Evolutionary conservation across 2,329 filamentous ascomycete genomes (phyloP).

Genomic region (Aspergillus sp.): DNA sequence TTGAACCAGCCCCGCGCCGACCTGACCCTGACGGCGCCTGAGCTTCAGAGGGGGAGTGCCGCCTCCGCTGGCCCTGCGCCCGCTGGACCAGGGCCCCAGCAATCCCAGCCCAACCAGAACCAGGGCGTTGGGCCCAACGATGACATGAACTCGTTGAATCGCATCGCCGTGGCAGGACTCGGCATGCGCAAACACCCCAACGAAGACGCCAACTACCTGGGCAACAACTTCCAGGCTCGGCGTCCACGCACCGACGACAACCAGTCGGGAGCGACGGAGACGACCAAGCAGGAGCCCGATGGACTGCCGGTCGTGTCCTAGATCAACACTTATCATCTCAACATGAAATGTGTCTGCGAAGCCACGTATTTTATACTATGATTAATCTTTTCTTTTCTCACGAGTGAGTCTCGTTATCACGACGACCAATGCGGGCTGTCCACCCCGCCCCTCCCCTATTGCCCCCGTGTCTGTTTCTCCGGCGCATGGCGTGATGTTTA

Average conservation of each 20-base stretch:
- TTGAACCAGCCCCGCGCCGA: conserved; percentile 55
- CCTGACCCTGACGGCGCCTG: conserved; percentile 27
- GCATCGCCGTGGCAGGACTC: conserved; percentile 42
- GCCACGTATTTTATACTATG: background rate
- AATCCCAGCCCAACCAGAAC: conserved; percentile 25
- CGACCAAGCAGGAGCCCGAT: conserved; percentile 27
- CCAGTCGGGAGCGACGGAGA: conserved; percentile 22
- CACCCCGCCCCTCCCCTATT: background rate
- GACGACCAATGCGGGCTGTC: background rate
- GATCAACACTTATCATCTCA: background rate
- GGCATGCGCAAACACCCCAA: conserved; percentile 44
- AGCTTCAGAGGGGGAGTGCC: conserved; percentile 19
- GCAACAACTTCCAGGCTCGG: conserved; percentile 30
- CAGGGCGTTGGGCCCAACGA: conserved; percentile 29
- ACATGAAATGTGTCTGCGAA: too few relatives aligned
- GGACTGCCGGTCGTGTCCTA: conserved; percentile 27
- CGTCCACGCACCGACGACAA: conserved; percentile 30
- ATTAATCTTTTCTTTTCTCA: conserved; percentile 1
- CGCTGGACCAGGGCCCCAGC: conserved; percentile 21
- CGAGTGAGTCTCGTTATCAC: background rate
- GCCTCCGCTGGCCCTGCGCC: conserved; percentile 19
- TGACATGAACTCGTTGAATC: conserved; percentile 42
- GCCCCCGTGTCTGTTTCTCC: conserved; percentile 4
- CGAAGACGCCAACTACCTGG: conserved; percentile 34
- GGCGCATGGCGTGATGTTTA: conserved; percentile 21